These are phyloP conservation scores for Pisolithus orientalis DNA, from an alignment of 768 basidiomycete genomes.

Conservation along the genomic window DNA sequence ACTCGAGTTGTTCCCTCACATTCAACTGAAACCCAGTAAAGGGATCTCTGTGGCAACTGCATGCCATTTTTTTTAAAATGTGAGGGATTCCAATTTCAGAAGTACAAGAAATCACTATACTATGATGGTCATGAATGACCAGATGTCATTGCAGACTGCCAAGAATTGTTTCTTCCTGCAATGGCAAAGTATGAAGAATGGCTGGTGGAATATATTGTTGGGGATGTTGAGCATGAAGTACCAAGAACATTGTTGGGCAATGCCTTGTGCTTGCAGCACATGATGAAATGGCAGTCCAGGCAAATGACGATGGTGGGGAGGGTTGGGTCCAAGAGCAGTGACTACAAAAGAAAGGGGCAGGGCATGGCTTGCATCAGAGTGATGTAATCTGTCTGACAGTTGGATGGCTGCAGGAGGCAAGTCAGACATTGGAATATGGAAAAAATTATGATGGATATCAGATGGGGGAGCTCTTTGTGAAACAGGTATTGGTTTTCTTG, in stretches of 20 bases:
- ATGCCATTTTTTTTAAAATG: conserved; percentile 18
- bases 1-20: neutral
- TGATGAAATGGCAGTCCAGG: conserved; percentile 38
- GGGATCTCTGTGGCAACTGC: conserved; percentile 30
- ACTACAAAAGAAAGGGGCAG: conserved; percentile 33
- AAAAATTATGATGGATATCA: conserved; percentile 39
- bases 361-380: conserved; percentile 31
- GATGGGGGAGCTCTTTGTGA: conserved; percentile 28
- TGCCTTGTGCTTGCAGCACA: conserved; percentile 19
- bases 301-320: conserved; percentile 28
- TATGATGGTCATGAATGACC: conserved; percentile 15
- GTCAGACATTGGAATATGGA: conserved; percentile 33
- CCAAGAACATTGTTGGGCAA: conserved; percentile 11
- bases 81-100: conserved; percentile 3
- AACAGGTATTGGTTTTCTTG: conserved; percentile 20
- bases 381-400: conserved; percentile 31
- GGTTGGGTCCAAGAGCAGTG: conserved; percentile 32
- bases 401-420: conserved; percentile 27
- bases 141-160: conserved; percentile 13
- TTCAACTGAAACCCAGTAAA: conserved; percentile 1
- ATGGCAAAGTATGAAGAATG: conserved; percentile 16
- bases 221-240: conserved; percentile 1
- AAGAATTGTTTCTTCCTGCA: conserved; percentile 13
- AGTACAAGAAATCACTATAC: conserved; percentile 16
- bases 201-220: conserved; percentile 11